These are phyloP conservation scores for Sphaerulina populicola DNA, from an alignment of 2,329 filamentous ascomycete genomes.

Conservation along the genomic window DNA sequence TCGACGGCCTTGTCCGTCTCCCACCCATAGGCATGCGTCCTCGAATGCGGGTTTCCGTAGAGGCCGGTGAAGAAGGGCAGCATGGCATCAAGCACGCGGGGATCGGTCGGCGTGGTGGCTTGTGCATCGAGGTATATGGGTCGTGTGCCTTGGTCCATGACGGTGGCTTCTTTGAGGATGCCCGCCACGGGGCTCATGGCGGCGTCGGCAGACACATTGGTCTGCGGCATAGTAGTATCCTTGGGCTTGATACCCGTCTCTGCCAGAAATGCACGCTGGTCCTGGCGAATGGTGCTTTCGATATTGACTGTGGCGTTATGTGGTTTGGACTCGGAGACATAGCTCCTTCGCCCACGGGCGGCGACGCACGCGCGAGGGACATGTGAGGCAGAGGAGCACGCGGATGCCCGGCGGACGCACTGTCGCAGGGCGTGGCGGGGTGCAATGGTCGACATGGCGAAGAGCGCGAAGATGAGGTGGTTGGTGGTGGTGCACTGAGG, in stretches of 20 bases:
- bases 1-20: conserved; percentile 94
- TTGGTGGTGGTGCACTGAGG: conserved; percentile 7
- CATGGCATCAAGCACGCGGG: conserved; percentile 92
- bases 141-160: conserved; percentile 85
- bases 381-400: conserved; percentile 34
- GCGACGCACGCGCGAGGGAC: conserved; percentile 37
- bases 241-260: conserved; percentile 48
- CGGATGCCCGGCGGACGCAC: conserved; percentile 44
- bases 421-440: conserved; percentile 65
- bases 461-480: conserved; percentile 30
- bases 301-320: conserved; percentile 72
- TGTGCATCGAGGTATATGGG: conserved; percentile 99
- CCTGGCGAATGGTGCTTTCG: conserved; percentile 75
- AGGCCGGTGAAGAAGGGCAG: conserved; percentile 86
- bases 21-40: conserved; percentile 97
- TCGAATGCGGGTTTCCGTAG: conserved; percentile 94
- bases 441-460: conserved; percentile 49
- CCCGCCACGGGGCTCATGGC: conserved; percentile 65
- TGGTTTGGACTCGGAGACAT: conserved; percentile 76
- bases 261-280: conserved; percentile 68
- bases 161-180: conserved; percentile 80
- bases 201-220: conserved; percentile 52
- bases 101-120: conserved; percentile 90
- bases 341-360: conserved; percentile 43
- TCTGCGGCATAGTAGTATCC: conserved; percentile 52